Base-by-base conservation (phyloP, 78 protist genomes). In the Isochrysis galbana region DNA sequence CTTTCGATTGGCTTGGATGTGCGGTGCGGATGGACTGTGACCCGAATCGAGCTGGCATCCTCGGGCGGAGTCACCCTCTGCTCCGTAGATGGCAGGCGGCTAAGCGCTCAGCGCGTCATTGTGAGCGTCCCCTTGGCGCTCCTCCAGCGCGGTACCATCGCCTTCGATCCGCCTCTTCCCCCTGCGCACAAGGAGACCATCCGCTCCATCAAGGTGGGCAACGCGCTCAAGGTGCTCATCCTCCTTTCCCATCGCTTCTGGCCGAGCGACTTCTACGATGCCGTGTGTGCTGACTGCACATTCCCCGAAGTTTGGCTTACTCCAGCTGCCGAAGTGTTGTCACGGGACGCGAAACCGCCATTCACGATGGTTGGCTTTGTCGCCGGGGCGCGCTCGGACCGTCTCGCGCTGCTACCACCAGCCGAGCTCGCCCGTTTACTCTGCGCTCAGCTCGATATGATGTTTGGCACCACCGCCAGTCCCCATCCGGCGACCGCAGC, bases 301-400 rank as follows among this genome's bases (percentile, higher is more conserved):
- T 29, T 80, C 23, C 88, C 88, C 4, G 88, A 80, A 22, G 39
- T 80, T 5, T 80, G 88, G 88, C 88, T 80, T 54, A 11, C 88
- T 21, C 88, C 88, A 5, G 47, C 84, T 10, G 84, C 84, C 47
- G 84, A 77, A 46, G 34, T 21, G 46, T 39, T 77, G 84, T 23
- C n/a, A 32, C 47, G 29, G 26, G 84, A 39, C 84, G 84, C 84
- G 44, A 19, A 17, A 29, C 47, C 47, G 47, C 84, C 88, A 5
- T 44, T 14, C 88, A 44, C 51, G 34, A 42, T 80, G 29, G 88
- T 80, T 1, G 88, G 55, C 88, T 80, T 80, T 25, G 88, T 80
- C 34, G 54, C 88, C 41, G 88, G 88, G 41, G 39, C 38, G 10
- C 88, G 88, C 22, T 1, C 88, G 19, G 38, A 21, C 36, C 88